Percentiles rank a stretch among this genome's conserved stretches.
Evolutionary conservation across 345 rosid genomes (phyloP).

Genomic region (Eucalyptus shirleyi): DNA sequence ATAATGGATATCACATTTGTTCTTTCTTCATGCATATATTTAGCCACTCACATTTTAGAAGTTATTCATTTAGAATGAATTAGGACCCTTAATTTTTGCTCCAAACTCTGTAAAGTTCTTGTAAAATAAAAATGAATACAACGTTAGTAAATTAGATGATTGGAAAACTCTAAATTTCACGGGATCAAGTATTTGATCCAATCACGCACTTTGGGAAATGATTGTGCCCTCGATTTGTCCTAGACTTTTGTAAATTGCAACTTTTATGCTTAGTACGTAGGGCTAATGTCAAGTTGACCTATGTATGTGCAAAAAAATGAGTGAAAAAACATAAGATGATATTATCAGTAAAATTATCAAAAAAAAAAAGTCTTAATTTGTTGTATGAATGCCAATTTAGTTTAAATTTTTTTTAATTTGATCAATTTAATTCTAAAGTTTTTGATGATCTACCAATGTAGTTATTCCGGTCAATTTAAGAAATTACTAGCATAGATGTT

Average conservation of each 20-base stretch:
- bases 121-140: not conserved
- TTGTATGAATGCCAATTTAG: accelerated
- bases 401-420: not conserved
- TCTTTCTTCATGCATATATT: not conserved
- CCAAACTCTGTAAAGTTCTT: not conserved
- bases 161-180: not conserved
- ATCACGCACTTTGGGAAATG: not conserved
- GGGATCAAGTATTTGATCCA: not conserved
- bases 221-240: not conserved
- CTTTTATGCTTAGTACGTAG: not conserved
- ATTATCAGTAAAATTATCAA: not conserved
- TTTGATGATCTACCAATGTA: not conserved
- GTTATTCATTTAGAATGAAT: not conserved
- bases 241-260: not conserved
- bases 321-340: not conserved
- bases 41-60: not conserved
- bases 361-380: not conserved
- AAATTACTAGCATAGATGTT: accelerated
- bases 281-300: not conserved
- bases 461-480: accelerated
- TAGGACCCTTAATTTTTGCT: not conserved
- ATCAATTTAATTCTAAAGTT: not conserved
- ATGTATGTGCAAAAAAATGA: not conserved
- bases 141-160: not conserved
- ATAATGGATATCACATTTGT: not conserved